phyloP scores from a whole-genome alignment of 345 rosid genomes.

The Ceriops tagal region DNA sequence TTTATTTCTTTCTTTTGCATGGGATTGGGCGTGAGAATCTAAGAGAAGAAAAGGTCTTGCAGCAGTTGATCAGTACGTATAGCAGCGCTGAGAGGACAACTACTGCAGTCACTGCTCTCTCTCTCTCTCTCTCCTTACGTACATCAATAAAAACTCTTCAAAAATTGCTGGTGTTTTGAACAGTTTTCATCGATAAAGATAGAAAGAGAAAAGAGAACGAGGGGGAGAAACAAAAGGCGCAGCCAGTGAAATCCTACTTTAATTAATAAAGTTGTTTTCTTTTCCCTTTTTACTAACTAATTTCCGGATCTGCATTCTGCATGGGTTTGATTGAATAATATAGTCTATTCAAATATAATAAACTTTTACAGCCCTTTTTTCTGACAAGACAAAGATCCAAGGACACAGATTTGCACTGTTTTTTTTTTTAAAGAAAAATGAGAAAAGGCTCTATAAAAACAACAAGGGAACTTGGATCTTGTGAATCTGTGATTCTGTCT shows the following conservation, averaged over 20 bases:
- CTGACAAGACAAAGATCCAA: slow-evolving; percentile 48
- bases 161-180: slow-evolving; percentile 7
- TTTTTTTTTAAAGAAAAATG: background rate
- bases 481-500: slow-evolving; percentile 17
- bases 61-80: slow-evolving; percentile 7
- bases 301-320: slow-evolving; percentile 12
- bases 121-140: slow-evolving; percentile 3
- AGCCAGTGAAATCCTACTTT: slow-evolving; percentile 11
- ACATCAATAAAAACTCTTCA: slow-evolving; percentile 6
- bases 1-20: slow-evolving; percentile 38
- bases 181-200: slow-evolving; percentile 10
- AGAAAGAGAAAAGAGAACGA: slow-evolving; percentile 1
- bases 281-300: slow-evolving; percentile 3
- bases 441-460: slow-evolving; percentile 25
- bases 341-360: background rate
- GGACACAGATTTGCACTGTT: slow-evolving; percentile 42
- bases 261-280: slow-evolving; percentile 14
- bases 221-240: slow-evolving; percentile 9
- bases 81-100: slow-evolving; percentile 28
- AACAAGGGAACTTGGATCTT: slow-evolving; percentile 37
- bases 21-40: slow-evolving; percentile 65
- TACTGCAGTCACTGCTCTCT: slow-evolving; percentile 30
- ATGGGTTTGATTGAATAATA: slow-evolving; percentile 14
- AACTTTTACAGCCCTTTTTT: slow-evolving; percentile 54
- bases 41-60: slow-evolving; percentile 30